Evolutionary conservation across 257 asterid genomes (phyloP), one percentile per base, ranked within the genome.

Genomic region (Oldenlandia corymbosa): DNA sequence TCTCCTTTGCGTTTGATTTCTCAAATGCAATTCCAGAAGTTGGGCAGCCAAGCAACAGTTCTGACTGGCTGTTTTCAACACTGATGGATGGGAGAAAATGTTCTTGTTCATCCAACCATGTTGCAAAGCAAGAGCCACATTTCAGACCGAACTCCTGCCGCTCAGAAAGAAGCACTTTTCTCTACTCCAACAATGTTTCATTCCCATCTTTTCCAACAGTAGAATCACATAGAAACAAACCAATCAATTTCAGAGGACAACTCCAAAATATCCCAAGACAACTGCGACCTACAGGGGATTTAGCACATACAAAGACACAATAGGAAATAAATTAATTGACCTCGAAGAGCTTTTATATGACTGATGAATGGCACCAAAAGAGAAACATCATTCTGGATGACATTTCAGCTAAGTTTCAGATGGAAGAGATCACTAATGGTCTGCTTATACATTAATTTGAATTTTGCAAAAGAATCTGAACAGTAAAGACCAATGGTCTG

Each of bases 51-150:
- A 60, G 37, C 74, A 75, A 73, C 72, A 24, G 73, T 91, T 63
- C 45, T 68, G 62, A 52, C 81, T 73, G 78, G 80, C 76, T 21
- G 85, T 79, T 73, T 80, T 83, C 79, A 91, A 14, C 71, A 72
- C 60, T 88, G 87, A 66, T 70, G 79, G 46, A 47, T 79, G 36
- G 83, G 83, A 57, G 81, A 72, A 13, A 91, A 75, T 60, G 86
- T 81, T 56, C 68, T 75, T 54, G 88, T 79, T 69, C 85, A 71
- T 1, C 91, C 78, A 60, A 91, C 72, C 14, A 88, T 62, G 66
- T 82, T 77, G 70, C 93, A 88, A 42, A 91, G 93, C 96, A 96
- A 88, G 51, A 88, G 92, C 41, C 98, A 88, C 58, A 90, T 84
- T 78, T 88, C 98, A 59, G 96, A 85, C 54, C 83, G 83, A 60